A percentile compares a stretch with the other conserved stretches of the same genome.
These are phyloP conservation scores for Cydonia oblonga DNA, from an alignment of 331 rosid genomes.

Conservation along the genomic window DNA sequence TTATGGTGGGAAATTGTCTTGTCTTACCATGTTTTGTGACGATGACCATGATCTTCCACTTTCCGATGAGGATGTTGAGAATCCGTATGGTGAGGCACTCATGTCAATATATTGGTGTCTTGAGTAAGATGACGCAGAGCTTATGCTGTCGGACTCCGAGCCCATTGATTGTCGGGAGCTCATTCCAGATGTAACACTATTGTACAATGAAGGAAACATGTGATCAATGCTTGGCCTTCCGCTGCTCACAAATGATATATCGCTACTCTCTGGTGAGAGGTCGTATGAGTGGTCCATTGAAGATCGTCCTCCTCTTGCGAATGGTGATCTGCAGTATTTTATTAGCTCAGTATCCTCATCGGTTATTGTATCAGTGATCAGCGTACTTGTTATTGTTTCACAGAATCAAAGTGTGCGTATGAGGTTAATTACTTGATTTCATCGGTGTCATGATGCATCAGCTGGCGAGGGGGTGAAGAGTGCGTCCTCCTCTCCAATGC, in stretches of 20 bases:
- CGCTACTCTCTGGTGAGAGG: slow-evolving; percentile 20
- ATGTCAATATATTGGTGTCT: slow-evolving; percentile 19
- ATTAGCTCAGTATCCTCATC: too few species aligned
- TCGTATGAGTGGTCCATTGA: slow-evolving; percentile 23
- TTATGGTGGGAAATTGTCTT: not conserved
- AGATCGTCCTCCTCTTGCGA: slow-evolving; percentile 6
- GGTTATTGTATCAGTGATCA: too few species aligned
- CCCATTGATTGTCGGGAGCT: slow-evolving; percentile 22
- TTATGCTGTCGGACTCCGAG: slow-evolving; percentile 36
- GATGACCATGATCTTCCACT: not conserved
- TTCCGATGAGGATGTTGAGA: not conserved
- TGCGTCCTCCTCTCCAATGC: slow-evolving; percentile 15
- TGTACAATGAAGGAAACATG: slow-evolving; percentile 12
- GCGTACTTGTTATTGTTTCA: too few species aligned
- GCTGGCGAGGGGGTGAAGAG: not conserved
- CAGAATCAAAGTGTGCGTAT: too few species aligned
- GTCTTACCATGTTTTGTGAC: not conserved
- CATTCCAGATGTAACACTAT: not conserved
- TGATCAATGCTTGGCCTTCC: slow-evolving; percentile 51
- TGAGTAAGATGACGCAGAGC: slow-evolving; percentile 29
- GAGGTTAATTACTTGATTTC: slow-evolving; percentile 39
- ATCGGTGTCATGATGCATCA: not conserved
- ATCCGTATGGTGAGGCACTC: not conserved
- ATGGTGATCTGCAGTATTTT: too few species aligned
- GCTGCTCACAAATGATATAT: slow-evolving; percentile 46